Base-by-base conservation (phyloP, 768 basidiomycete species). In the Tricholoma matsutake region DNA sequence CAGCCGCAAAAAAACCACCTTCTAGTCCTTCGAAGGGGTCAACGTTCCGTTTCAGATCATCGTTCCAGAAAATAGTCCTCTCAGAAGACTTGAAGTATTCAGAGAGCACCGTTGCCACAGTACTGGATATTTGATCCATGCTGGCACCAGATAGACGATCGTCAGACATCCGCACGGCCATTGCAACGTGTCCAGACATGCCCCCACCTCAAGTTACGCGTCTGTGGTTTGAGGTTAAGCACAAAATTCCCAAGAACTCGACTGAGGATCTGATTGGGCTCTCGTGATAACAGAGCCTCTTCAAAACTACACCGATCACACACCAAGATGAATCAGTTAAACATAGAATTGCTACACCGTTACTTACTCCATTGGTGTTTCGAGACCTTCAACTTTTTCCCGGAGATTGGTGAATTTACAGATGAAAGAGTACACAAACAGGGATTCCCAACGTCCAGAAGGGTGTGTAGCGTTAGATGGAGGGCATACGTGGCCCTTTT, bases 121-220 rank as follows among this genome's bases (percentile, higher is more conserved):
- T 92, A 20, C 85, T 79, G 49, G 91, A 91, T 70, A 94, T 90
- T 71, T 89, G 87, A 81, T 93, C 91, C 69, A 82, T 80, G 74
- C 92, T 94, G 72, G 61, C 67, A 72, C 67, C 68, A 65, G 62
- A 67, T 70, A 69, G 68, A 72, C 66, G 69, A 65, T 68, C 68
- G 69, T 73, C 67, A 75, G 70, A 71, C 64, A 67, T 64, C 68
- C 64, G 68, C 64, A 73, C 65, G 66, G 69, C 66, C 56, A 64
- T 65, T 61, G 63, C 64, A 70, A 66, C 59, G 61, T 64, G 67
- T 65, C 59, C 53, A 61, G 74, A 73, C 71, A 73, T 72, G 75
- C 74, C 72, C 86, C 76, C 76, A 91, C 91, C 88, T 90, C 75
- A 92, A 81, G 81, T 92, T 92, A 88, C 91, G 89, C 86, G 91